Evolutionary conservation across 148 eudicot genomes (phyloP).

Genomic region (Vaccinium macrocarpon): DNA sequence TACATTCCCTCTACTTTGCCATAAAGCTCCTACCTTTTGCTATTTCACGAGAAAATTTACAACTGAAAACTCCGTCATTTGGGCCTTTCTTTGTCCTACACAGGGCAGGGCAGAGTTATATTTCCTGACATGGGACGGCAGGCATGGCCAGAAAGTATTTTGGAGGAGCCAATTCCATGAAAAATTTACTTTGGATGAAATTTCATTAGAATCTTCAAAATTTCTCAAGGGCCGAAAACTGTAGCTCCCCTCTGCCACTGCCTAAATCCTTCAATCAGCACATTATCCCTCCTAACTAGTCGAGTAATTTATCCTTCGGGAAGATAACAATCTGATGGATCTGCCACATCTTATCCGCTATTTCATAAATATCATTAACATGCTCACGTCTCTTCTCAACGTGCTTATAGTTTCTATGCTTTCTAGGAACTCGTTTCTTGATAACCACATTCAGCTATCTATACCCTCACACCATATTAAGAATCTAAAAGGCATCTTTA

Average conservation of each 20-base stretch:
- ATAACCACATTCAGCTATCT: not conserved
- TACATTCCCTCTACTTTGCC: not conserved
- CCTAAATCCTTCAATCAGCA: slow-evolving; percentile 8
- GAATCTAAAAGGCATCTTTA: not conserved
- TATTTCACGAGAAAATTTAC: not conserved
- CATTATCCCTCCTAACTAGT: slow-evolving; percentile 1
- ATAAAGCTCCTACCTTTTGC: not conserved
- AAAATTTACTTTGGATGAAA: not conserved
- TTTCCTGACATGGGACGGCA: not conserved
- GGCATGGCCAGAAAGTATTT: not conserved
- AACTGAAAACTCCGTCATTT: not conserved
- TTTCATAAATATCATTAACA: not conserved
- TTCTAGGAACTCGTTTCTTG: not conserved
- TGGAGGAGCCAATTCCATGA: not conserved
- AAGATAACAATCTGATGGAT: not conserved
- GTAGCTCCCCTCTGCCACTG: not conserved
- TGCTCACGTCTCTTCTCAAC: not conserved
- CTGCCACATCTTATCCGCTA: not conserved
- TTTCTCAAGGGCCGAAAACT: not conserved
- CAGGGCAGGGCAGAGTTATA: not conserved
- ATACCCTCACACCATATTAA: not conserved
- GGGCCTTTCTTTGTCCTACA: not conserved
- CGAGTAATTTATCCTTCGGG: not conserved
- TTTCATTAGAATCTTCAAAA: not conserved
- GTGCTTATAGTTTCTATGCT: not conserved